These are phyloP conservation scores for Annulohypoxylon nitens DNA, from an alignment of 495 filamentous ascomycete genomes.

Conservation along the genomic window DNA sequence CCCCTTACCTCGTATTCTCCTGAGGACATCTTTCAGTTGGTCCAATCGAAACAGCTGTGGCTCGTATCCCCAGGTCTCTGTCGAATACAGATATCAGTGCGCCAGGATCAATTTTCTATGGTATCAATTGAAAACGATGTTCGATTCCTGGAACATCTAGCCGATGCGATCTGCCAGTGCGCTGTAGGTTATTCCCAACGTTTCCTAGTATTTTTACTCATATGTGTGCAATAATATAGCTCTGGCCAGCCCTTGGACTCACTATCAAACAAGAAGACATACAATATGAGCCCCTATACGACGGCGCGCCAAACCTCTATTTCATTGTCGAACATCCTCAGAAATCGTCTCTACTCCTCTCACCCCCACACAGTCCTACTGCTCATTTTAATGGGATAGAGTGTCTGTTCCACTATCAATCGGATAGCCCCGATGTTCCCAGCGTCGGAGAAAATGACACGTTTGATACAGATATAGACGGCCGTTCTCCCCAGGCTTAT, in stretches of 20 bases:
- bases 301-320: conserved; percentile 47
- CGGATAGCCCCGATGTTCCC: not conserved
- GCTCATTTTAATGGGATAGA: conserved; percentile 53
- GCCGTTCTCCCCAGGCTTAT: not conserved
- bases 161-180: conserved; percentile 42
- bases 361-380: conserved; percentile 48
- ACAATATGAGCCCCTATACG: conserved; percentile 39
- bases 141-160: conserved; percentile 45
- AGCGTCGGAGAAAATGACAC: not conserved
- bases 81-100: conserved; percentile 46
- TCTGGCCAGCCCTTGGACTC: conserved; percentile 46
- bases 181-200: conserved; percentile 31
- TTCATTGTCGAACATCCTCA: conserved; percentile 49
- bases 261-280: conserved; percentile 41
- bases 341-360: conserved; percentile 50
- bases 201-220: conserved; percentile 24
- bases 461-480: not conserved
- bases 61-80: conserved; percentile 47
- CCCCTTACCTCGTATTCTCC: conserved; percentile 21
- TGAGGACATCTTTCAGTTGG: conserved; percentile 34
- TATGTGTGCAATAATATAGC: conserved; percentile 18
- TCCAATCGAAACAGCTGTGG: conserved; percentile 48
- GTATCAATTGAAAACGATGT: conserved; percentile 11
- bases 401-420: conserved; percentile 45
- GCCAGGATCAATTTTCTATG: conserved; percentile 20